Evolutionary conservation across 2,329 filamentous ascomycete genomes (phyloP).

Genomic region (Acarospora socialis): DNA sequence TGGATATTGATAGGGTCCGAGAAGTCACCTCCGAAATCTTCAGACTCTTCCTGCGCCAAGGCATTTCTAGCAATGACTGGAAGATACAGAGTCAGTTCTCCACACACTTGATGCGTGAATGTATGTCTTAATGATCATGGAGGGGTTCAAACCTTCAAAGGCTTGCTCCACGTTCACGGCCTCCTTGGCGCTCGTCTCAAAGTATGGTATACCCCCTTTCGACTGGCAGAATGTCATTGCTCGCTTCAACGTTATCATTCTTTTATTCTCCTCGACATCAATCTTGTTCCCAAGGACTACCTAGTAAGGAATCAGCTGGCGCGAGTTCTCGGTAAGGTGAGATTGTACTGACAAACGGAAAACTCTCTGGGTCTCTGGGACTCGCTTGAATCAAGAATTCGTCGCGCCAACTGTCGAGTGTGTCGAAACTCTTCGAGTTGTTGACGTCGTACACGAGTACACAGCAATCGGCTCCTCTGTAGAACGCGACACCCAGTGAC

Average conservation of each 20-base stretch:
- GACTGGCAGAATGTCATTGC: slow-evolving; percentile 96
- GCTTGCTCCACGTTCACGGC: slow-evolving; percentile 93
- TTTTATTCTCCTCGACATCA: slow-evolving; percentile 93
- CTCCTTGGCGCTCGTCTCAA: slow-evolving; percentile 98
- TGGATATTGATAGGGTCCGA: slow-evolving; percentile 97
- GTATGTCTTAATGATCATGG: not conserved
- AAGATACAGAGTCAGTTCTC: slow-evolving; percentile 7
- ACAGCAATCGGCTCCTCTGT: slow-evolving; percentile 93
- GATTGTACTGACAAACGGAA: slow-evolving; percentile 72
- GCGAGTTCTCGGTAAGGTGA: slow-evolving; percentile 1
- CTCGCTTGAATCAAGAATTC: slow-evolving; percentile 97
- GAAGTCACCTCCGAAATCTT: slow-evolving; percentile 95
- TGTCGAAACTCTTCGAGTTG: slow-evolving; percentile 98
- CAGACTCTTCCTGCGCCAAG: slow-evolving; percentile 88
- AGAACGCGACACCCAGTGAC: slow-evolving; percentile 92
- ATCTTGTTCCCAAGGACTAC: slow-evolving; percentile 98
- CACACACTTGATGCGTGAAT: slow-evolving; percentile 1
- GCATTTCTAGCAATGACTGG: slow-evolving; percentile 91
- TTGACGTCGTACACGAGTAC: slow-evolving; percentile 98
- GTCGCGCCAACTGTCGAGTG: slow-evolving; percentile 94
- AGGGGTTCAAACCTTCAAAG: slow-evolving; percentile 46
- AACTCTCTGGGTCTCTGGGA: slow-evolving; percentile 89
- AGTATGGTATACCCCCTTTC: slow-evolving; percentile 95
- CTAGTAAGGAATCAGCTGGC: slow-evolving; percentile 28
- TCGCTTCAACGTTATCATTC: slow-evolving; percentile 89